Evolutionary conservation across 352 stramenopile species (phyloP), one percentile per base, ranked within the genome.

Genomic region (Sclerospora graminicola): DNA sequence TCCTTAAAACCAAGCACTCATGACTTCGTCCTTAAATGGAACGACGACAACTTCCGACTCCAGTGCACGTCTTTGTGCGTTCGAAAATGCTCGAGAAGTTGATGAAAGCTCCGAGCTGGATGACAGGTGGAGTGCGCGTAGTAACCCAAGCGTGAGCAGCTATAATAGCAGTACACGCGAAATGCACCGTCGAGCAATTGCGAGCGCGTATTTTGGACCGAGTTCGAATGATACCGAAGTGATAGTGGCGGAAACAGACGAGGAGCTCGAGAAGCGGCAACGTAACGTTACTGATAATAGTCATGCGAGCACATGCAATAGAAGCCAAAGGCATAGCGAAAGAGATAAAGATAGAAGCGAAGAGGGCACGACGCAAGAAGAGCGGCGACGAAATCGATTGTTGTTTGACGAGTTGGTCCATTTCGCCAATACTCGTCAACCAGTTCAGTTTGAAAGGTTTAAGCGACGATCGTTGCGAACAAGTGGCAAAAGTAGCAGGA

Each of bases 361-460:
- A n/a, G n/a, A n/a, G n/a, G n/a, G n/a, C n/a, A n/a, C n/a, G n/a
- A n/a, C n/a, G n/a, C n/a, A n/a, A n/a, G n/a, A n/a, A n/a, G n/a
- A 51, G 34, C 54, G 74, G 2, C 71, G 60, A 33, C 54, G 78
- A 40, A 82, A 84, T 43, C 38, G 69, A 28, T 51, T 51, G 18
- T 33, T 62, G 18, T 86, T 86, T 44, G 61, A 79, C 11, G 51
- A 64, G 0, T 51, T 86, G 36, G 68, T 75, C 48, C 70, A 79
- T 11, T 47, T 79, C 18, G 69, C 70, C 16, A 74, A 84, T 43
- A 79, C 63, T 0, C 62, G 61, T 1, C 63, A 79, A 39, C 63
- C 70, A 5, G 74, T 84, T 42, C 41, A 57, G 8, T 57, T 86
- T 8, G 48, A 66, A 15, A 49, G 57, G 3, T 86, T 86, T 41